Conservation (phyloP, 2,329 filamentous ascomycete species). For the Colletotrichum paranaense region DNA sequence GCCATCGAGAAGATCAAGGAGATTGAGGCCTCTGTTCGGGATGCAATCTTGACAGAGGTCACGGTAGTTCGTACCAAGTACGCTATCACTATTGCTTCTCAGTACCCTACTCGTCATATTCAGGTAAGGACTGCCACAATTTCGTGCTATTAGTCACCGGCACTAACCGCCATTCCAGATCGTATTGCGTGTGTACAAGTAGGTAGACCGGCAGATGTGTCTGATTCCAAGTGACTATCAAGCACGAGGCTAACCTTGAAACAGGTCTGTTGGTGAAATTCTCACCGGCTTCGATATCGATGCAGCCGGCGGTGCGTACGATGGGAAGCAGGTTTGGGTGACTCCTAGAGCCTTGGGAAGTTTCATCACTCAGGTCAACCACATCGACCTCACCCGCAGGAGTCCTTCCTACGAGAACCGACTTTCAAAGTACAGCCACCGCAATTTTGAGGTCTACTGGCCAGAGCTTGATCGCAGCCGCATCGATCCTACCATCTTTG, state of each 20-base stretch:
- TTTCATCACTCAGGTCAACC: constrained; percentile 86
- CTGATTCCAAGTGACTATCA: constrained; percentile 57
- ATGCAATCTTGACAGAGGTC: constrained; percentile 84
- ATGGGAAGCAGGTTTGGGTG: constrained; percentile 83
- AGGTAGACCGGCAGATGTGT: constrained; percentile 63
- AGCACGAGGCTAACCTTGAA: background rate
- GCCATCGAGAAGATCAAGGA: constrained; percentile 86
- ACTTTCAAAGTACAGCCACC: constrained; percentile 84
- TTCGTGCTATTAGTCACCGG: background rate
- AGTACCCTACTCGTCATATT: constrained; percentile 86
- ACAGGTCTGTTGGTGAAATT: constrained; percentile 56
- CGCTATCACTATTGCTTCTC: constrained; percentile 85
- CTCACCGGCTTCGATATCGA: constrained; percentile 91
- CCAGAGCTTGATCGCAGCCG: constrained; percentile 77
- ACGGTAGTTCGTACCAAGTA: constrained; percentile 89
- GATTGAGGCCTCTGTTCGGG: constrained; percentile 80
- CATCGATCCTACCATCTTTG: constrained; percentile 88
- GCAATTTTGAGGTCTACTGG: constrained; percentile 89
- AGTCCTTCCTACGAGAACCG: constrained; percentile 91
- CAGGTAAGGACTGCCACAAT: constrained; percentile 54
- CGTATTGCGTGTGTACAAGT: constrained; percentile 87
- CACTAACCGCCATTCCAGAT: constrained; percentile 62
- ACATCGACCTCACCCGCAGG: constrained; percentile 80
- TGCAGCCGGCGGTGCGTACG: constrained; percentile 83
- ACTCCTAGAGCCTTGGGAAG: constrained; percentile 81